Conservation (phyloP, 1,139 yeast species). For the Candida smagusa region DNA sequence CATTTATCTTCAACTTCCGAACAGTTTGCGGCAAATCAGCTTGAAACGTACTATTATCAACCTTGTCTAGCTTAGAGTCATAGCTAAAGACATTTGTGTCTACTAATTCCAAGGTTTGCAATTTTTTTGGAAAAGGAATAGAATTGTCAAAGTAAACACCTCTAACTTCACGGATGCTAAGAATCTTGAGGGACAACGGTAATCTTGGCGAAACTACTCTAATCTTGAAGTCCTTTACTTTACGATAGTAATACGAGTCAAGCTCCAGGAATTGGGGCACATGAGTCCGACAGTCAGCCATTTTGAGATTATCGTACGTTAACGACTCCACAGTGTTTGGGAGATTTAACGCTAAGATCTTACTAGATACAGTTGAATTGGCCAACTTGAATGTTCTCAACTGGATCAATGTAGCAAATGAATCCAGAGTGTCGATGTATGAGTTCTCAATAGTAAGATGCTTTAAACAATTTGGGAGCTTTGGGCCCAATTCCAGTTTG, state of each 20-base stretch:
- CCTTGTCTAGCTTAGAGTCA: background rate
- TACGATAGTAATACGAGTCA: background rate
- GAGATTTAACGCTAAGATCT: background rate
- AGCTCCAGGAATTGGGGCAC: background rate
- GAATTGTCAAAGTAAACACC: background rate
- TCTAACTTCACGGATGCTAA: background rate
- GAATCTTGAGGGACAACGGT: background rate
- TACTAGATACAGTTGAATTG: background rate
- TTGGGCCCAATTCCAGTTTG: background rate
- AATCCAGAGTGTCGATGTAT: background rate
- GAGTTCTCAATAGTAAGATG: background rate
- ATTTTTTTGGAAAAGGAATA: background rate
- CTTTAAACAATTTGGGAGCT: background rate
- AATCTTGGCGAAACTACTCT: background rate
- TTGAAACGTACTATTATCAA: background rate
- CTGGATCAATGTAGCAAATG: background rate
- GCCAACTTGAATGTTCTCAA: background rate
- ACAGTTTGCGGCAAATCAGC: constrained; percentile 1
- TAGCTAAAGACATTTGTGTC: background rate
- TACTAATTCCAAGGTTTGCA: background rate
- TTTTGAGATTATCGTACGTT: background rate
- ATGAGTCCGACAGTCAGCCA: background rate
- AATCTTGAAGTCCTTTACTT: background rate
- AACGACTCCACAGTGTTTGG: background rate
- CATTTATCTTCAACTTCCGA: background rate